phyloP scores from a whole-genome alignment of 306 rosid genomes.

The Comarum palustre region DNA sequence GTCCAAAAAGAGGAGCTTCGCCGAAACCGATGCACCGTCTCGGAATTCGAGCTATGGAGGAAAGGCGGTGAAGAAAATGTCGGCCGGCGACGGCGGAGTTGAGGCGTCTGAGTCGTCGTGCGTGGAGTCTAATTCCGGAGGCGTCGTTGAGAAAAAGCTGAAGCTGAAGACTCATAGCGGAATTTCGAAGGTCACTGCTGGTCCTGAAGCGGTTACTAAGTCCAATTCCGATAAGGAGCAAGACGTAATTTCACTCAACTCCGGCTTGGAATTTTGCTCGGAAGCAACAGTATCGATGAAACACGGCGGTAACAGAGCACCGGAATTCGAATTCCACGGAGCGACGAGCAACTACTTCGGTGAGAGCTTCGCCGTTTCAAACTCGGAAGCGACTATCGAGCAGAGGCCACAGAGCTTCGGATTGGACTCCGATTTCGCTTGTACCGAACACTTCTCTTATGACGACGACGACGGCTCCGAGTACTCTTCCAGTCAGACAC shows the following conservation, averaged over 20 bases:
- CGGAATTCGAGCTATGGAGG: constrained; percentile 27
- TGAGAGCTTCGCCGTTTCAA: constrained; percentile 30
- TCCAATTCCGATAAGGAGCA: constrained; percentile 36
- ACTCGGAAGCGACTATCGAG: constrained; percentile 49
- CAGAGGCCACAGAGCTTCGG: constrained; percentile 37
- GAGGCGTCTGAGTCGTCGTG: constrained; percentile 73
- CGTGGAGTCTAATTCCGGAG: constrained; percentile 68
- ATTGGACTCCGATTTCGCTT: constrained; percentile 58
- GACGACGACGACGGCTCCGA: constrained; percentile 40
- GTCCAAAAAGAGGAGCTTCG: constrained; percentile 26
- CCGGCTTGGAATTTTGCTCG: constrained; percentile 36
- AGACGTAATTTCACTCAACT: constrained; percentile 37
- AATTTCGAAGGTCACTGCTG: constrained; percentile 29
- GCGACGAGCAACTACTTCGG: constrained; percentile 26
- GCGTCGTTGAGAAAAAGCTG: constrained; percentile 26
- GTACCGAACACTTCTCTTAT: constrained; percentile 56
- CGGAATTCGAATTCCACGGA: constrained; percentile 42
- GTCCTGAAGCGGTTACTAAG: constrained; percentile 34
- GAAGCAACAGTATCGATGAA: constrained; percentile 19
- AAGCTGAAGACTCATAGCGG: constrained; percentile 41
- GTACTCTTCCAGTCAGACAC: constrained; percentile 46
- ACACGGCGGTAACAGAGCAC: constrained; percentile 40
- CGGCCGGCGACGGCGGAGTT: constrained; percentile 30
- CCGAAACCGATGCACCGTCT: constrained; percentile 15
- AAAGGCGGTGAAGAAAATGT: constrained; percentile 18